Conservation (phyloP, 2,329 filamentous ascomycete genomes). For the Penicillium sp. region DNA sequence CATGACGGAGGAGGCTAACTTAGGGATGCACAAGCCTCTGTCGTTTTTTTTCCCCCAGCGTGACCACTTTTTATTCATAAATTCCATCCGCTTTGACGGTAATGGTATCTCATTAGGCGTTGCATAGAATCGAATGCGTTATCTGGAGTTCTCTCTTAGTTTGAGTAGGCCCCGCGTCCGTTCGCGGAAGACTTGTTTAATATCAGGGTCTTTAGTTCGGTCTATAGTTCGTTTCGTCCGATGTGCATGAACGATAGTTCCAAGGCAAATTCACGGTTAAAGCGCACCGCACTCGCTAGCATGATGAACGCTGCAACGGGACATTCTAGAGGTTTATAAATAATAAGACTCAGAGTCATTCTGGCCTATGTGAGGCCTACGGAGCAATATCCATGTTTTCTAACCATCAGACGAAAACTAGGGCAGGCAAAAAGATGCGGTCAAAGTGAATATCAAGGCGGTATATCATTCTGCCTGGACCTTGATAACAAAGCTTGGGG, state of each 20-base stretch:
- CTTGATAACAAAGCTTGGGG: no score
- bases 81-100: conserved; percentile 15
- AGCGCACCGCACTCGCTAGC: not conserved
- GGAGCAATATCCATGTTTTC: no score
- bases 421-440: not conserved
- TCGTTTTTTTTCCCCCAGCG: conserved; percentile 21
- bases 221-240: not conserved
- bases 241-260: not conserved
- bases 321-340: no score
- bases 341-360: no score
- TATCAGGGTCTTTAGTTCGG: not conserved
- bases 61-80: conserved; percentile 12
- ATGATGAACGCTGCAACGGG: no score
- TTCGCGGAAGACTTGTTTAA: not conserved
- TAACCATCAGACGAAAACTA: not conserved
- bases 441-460: not conserved
- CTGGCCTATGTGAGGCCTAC: no score
- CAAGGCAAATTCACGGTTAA: no score
- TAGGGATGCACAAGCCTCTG: conserved; percentile 21
- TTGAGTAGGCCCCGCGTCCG: not conserved
- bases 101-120: conserved; percentile 18
- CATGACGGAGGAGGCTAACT: conserved; percentile 24
- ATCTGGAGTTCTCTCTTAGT: conserved; percentile 1
- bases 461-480: no score
- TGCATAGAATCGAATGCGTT: conserved; percentile 26